Percentiles rank a stretch among this genome's conserved stretches.
Evolutionary conservation across 129 eudicot genomes (phyloP).

Genomic region (Centella asiatica): DNA sequence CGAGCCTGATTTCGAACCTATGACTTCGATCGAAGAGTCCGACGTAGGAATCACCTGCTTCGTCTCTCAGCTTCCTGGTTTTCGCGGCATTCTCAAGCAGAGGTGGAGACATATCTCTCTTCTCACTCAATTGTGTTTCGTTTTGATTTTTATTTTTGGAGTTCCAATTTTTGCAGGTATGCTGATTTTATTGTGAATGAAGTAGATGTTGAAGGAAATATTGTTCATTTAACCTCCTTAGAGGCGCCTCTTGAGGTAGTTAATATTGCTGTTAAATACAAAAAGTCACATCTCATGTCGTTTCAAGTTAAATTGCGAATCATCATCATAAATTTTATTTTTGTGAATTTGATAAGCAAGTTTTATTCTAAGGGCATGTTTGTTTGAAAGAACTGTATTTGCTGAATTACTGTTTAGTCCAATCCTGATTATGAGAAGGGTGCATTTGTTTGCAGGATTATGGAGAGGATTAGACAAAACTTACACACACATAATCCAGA

Average conservation of each 20-base stretch:
- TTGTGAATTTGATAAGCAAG: too few species aligned
- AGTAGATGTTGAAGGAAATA: slow-evolving; percentile 82
- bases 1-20: background rate
- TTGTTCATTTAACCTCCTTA: slow-evolving; percentile 75
- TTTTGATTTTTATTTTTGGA: background rate
- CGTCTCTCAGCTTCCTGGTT: slow-evolving; percentile 82
- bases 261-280: background rate
- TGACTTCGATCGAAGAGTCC: slow-evolving; percentile 44
- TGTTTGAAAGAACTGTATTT: too few species aligned
- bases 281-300: too few species aligned
- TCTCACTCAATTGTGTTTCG: background rate
- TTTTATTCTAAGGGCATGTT: too few species aligned
- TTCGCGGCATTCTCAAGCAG: slow-evolving; percentile 88
- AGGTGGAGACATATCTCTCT: slow-evolving; percentile 27
- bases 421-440: too few species aligned
- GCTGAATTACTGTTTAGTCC: too few species aligned
- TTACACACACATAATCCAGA: too few species aligned
- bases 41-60: slow-evolving; percentile 85
- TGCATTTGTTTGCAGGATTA: too few species aligned
- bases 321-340: too few species aligned
- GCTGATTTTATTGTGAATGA: slow-evolving; percentile 95
- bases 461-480: too few species aligned
- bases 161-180: slow-evolving; percentile 30
- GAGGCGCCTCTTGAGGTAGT: slow-evolving; percentile 65
- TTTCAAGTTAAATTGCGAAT: too few species aligned